Conservation (phyloP, 2,329 filamentous ascomycete genomes). For the Fusarium azukiicola region DNA sequence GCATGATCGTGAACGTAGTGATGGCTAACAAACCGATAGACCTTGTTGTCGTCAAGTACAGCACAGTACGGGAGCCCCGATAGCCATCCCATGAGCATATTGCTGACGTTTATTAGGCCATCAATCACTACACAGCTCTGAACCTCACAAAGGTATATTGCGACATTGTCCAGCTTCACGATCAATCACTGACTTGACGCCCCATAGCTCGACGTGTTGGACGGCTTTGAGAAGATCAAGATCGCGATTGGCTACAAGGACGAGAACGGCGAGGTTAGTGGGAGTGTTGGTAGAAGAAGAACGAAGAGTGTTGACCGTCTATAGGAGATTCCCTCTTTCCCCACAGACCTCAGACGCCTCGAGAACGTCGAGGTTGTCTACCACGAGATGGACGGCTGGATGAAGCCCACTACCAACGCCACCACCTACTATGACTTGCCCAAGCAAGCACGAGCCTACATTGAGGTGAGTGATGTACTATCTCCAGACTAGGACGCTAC, state of each 20-base stretch:
- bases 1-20: background rate
- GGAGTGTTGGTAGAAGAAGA: background rate
- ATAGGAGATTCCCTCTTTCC: conserved; percentile 78
- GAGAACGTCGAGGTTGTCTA: conserved; percentile 81
- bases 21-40: background rate
- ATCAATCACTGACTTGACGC: background rate
- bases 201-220: conserved; percentile 81
- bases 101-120: background rate
- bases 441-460: conserved; percentile 79
- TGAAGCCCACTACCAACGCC: conserved; percentile 77
- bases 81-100: background rate
- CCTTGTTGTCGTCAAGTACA: conserved; percentile 1
- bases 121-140: conserved; percentile 73
- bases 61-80: background rate
- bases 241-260: conserved; percentile 78
- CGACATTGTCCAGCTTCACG: background rate
- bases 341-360: conserved; percentile 67
- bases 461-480: conserved; percentile 55
- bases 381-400: conserved; percentile 84
- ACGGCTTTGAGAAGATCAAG: conserved; percentile 86
- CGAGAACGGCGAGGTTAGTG: conserved; percentile 24
- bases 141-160: conserved; percentile 32
- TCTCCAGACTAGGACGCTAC: background rate
- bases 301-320: background rate
- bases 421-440: conserved; percentile 76